Percentiles rank a stretch among this genome's conserved stretches.
Evolutionary conservation across 768 basidiomycete genomes (phyloP).

Genomic region (Leccinellum albellum): DNA sequence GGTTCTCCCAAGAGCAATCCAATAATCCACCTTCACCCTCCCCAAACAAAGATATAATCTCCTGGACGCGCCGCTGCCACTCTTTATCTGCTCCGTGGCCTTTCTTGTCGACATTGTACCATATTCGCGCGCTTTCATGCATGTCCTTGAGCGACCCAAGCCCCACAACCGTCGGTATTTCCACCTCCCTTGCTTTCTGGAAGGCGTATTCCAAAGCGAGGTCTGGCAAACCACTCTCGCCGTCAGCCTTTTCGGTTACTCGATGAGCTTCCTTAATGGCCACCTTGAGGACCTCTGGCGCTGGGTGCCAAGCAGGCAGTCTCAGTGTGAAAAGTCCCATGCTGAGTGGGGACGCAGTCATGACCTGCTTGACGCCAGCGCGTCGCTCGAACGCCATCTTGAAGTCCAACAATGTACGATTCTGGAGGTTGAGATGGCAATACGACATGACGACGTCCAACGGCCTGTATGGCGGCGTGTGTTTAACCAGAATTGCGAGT

Average conservation of each 20-base stretch:
- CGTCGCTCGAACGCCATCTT: slow-evolving; percentile 53
- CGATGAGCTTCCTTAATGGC: slow-evolving; percentile 40
- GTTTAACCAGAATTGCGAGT: slow-evolving; percentile 68
- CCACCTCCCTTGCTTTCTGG: slow-evolving; percentile 38
- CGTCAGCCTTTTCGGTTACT: slow-evolving; percentile 34
- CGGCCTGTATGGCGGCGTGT: slow-evolving; percentile 63
- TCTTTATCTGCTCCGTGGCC: slow-evolving; percentile 32
- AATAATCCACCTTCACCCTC: slow-evolving; percentile 42
- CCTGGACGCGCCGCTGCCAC: slow-evolving; percentile 39
- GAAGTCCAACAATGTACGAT: slow-evolving; percentile 55
- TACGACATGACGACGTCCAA: slow-evolving; percentile 79
- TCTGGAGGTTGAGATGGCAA: slow-evolving; percentile 77
- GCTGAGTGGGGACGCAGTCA: slow-evolving; percentile 78
- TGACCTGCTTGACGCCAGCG: slow-evolving; percentile 62
- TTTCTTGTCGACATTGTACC: slow-evolving; percentile 53
- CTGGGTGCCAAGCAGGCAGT: slow-evolving; percentile 75
- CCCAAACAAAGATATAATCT: slow-evolving; percentile 42
- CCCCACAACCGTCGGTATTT: slow-evolving; percentile 67
- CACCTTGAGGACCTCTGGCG: slow-evolving; percentile 46
- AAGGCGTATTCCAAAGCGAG: slow-evolving; percentile 76
- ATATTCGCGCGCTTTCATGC: slow-evolving; percentile 65
- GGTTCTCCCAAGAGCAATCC: slow-evolving; percentile 75
- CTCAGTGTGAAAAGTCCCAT: slow-evolving; percentile 72
- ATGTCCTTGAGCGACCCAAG: slow-evolving; percentile 70
- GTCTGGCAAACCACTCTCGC: slow-evolving; percentile 45